Evolutionary conservation across 768 basidiomycete genomes (phyloP), one percentile per base, ranked within the genome.

Genomic region (Termitomyces eurrhizus): DNA sequence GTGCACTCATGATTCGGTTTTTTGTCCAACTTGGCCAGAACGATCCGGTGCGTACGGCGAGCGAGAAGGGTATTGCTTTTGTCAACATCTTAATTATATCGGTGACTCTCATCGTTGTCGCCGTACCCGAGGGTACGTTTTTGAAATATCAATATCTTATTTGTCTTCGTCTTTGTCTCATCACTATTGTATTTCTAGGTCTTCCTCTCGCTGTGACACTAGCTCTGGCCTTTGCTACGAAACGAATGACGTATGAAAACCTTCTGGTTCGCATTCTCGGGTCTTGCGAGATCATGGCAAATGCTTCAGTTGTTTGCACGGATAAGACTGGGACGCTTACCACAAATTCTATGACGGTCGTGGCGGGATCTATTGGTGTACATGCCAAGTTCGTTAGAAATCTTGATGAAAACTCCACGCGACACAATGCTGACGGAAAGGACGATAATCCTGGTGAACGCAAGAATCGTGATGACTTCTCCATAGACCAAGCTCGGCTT

Each of bases 211-310:
- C 96, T 45, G 96, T 98, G 53, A 98, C 96, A 0, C 84, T 99
- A 51, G 97, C 97, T 0, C 79, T 99, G 36, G 93, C 97, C 0
- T 99, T 98, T 69, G 97, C 96, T 0, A 99, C 97, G 51, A 95
- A 92, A 68, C 89, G 96, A n/a, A 98, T 98, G 97, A 92, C 95
- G 9, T 83, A 88, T 68, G 91, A 95, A 74, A 97, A 97, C 56
- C 80, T 98, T 0, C 85, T 99, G 48, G 97, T 98, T 35, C 94
- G 96, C 57, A 92, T 98, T 5, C 85, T 99, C 37, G 92, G 92
- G 7, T 95, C 95, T 13, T 98, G 96, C 74, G 97, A 99, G 76
- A 98, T 94, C 0, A 98, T 98, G 96, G 96, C 92, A 24, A 98
- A 98, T 67, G 92, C 96, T 5, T 95, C 91, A 24, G 95, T 98